Evolutionary conservation across 139 green algal species (phyloP), one percentile per base, ranked within the genome.

Genomic region (Micractinium sp.): DNA sequence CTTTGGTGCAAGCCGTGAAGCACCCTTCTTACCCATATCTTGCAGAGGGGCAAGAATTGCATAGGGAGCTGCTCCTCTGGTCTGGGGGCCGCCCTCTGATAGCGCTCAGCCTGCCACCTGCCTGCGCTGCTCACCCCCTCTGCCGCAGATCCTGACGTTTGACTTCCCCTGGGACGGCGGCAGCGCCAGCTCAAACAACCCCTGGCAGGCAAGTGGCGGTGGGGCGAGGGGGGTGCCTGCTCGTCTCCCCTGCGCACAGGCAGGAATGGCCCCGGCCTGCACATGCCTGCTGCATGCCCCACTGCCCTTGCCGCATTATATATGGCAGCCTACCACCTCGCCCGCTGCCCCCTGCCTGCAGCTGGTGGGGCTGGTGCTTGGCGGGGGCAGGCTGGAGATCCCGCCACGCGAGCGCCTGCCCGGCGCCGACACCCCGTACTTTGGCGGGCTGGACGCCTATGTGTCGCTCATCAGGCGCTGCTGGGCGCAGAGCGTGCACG

Each of bases 111-210:
- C 9, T 9, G 47, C 47, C 63, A 25, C 63, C 16, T 71, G 63
- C 63, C 14, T 71, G 63, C 20, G 4, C 63, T 3, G 9, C 36
- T 16, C 5, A 16, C 29, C 16, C 29, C 16, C 0, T 77, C 71
- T 38, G 71, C 71, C 35, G 71, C 71, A 77, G 29, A 77, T 77
- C 71, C 71, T 77, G 71, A 77, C 71, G 13, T 77, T 77, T 77
- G 71, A 77, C 0, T 77, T 77, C 31, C 71, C 71, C 31, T 77
- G 71, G 71, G 31, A 15, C 71, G 31, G 9, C 14, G 36, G 36
- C 71, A 77, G 71, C 31, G 71, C 71, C 31, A 27, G 71, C 71
- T 77, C 71, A 15, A 38, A n/a, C 31, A 77, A 77, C 31, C 71
- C 71, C 31, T 77, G 71, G 71, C 71, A 77, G 71, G 71, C 71